Percentiles rank a stretch among this genome's conserved stretches.
These are phyloP conservation scores for Aspergillus novoparasiticus DNA, from an alignment of 2,329 filamentous ascomycete genomes.

Conservation along the genomic window DNA sequence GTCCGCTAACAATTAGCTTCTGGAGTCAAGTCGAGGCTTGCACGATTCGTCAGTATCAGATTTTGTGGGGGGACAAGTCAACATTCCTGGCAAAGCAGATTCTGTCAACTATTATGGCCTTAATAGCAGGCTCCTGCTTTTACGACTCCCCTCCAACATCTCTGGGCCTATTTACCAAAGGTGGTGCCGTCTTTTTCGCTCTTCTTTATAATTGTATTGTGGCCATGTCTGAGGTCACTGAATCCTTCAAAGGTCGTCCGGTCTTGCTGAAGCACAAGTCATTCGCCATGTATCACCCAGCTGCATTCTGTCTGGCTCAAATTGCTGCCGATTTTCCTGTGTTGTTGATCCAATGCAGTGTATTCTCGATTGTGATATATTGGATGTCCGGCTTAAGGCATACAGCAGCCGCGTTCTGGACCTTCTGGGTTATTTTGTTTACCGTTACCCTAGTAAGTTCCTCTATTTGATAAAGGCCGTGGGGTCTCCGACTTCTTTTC, in stretches of 20 bases:
- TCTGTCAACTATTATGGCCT: conserved; percentile 59
- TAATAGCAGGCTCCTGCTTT: conserved; percentile 68
- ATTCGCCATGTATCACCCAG: conserved; percentile 62
- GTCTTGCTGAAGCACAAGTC: conserved; percentile 61
- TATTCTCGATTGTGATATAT: conserved; percentile 63
- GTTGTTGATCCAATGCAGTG: conserved; percentile 61
- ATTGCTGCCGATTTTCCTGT: conserved; percentile 56
- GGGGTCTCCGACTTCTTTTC: too few relatives aligned
- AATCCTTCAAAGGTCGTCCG: conserved; percentile 62
- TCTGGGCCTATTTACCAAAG: conserved; percentile 65
- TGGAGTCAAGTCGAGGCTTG: conserved; percentile 58
- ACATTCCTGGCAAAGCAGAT: conserved; percentile 66
- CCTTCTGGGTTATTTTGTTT: conserved; percentile 60
- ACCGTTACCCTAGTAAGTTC: conserved; percentile 47
- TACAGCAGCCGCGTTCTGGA: conserved; percentile 61
- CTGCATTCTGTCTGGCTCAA: conserved; percentile 47
- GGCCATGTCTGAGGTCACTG: conserved; percentile 67
- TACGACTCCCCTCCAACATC: conserved; percentile 60
- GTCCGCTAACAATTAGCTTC: conserved; percentile 60
- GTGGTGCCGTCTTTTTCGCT: conserved; percentile 66
- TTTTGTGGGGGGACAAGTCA: conserved; percentile 65
- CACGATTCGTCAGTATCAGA: conserved; percentile 64
- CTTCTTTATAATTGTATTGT: conserved; percentile 64
- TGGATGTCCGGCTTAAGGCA: conserved; percentile 63
- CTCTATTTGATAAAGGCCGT: too few relatives aligned